Evolutionary conservation across 176 grass and related monocot species (phyloP), one percentile per base, ranked within the genome.

Genomic region (Chloris gayana): DNA sequence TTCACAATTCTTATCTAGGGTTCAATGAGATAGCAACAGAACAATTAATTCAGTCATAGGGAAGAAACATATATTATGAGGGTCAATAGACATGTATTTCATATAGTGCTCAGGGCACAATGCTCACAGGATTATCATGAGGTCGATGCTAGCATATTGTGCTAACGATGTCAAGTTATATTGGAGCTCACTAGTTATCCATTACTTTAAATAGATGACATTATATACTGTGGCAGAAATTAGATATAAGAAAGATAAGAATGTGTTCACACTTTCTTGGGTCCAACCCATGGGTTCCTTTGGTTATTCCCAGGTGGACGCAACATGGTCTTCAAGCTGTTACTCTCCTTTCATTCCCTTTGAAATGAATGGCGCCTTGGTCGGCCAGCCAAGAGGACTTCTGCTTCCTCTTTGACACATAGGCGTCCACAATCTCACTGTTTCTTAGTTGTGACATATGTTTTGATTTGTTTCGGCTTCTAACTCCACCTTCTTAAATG

Each of bases 171-270:
- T 24, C 24, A 38, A 24, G 35, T 69, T 21, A 61, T 77, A 41
- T 69, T 84, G 32, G 50, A 59, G 63, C 22, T 47, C 45, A 49
- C 47, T 62, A 19, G 14, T 76, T 31, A 57, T 56, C 42, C 42
- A 35, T 44, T 27, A 0, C 34, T 68, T 33, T 33, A 27, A 61
- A 21, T 46, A 69, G 71, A 42, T 8, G 19, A 4, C 47, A 68
- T 6, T 22, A 0, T 59, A 44, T 56, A 66, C 31, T 29, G 22
- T 67, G 14, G 15, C 19, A 42, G 13, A 57, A 7, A 69, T 35
- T 17, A 60, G 39, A 22, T 30, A 5, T 19, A 46, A 13, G 39
- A 19, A 73, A 39, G 14, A 58, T 42, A 47, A 9, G 2, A 26
- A 9, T 62, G 8, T 68, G 31, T 19, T 47, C 38, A 65, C 0